Evolutionary conservation across 352 stramenopile genomes (phyloP), one percentile per base, ranked within the genome.

Genomic region (Pythium coloratum): DNA sequence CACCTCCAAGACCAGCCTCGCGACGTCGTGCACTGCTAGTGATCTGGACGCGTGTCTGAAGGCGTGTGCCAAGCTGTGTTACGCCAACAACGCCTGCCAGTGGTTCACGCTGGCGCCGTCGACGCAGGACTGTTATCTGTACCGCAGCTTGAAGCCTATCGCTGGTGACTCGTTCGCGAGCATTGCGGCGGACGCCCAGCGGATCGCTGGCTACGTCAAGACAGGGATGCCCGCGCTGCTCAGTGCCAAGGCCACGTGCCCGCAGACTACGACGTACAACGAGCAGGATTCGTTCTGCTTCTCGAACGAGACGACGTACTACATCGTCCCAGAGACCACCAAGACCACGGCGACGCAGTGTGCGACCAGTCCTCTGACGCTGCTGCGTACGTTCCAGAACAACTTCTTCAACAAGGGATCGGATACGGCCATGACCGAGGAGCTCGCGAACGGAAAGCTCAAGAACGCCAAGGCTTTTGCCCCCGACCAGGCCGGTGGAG

Each of bases 351-450:
- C 47, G 5, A 61, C 24, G 16, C 61, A 67, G 61, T 67, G 61
- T 32, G 61, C 61, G 40, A 46, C 51, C 7, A 62, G 61, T 49
- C 51, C 61, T 1, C 53, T 67, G 13, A 62, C 61, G 28, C 53
- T 67, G 12, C 9, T 62, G 32, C 61, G 61, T 5, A 34, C 61
- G 61, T 61, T 62, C 51, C 51, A 67, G 30, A 67, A 67, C 61
- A 67, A 67, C 53, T 67, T 49, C 32, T 67, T 62, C 28, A 67
- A 62, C 61, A 67, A 67, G 42, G 61, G 61, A 50, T 55, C 61
- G 0, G 61, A 67, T 24, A 67, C 47, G 12, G 38, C 38, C 2
- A 36, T 67, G 61, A 47, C 51, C 38, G 61, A 67, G 14, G 51
- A 67, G 53, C 61, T 67, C 18, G 30, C 26, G 12, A 67, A 61